phyloP scores from a whole-genome alignment of 2,329 filamentous ascomycete species.

The Colletotrichum agaves region DNA sequence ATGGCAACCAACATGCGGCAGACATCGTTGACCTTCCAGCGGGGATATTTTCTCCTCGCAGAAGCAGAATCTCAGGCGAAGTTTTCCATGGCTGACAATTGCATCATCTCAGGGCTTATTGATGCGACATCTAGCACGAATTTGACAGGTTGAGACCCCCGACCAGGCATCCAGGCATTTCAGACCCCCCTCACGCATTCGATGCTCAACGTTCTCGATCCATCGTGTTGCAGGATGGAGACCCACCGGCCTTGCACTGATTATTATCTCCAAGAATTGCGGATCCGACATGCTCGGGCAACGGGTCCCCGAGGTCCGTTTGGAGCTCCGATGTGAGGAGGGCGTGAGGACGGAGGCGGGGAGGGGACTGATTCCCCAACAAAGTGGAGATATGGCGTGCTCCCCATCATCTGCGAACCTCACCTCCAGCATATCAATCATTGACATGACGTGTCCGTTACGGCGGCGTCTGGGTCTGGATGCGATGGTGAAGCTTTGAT shows the following conservation, averaged over 20 bases:
- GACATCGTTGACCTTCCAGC: neutral
- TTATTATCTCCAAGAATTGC: neutral
- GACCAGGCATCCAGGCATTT: constrained; percentile 1
- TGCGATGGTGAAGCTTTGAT: constrained; percentile 1
- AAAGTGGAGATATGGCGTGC: constrained; percentile 39
- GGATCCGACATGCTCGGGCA: constrained; percentile 2
- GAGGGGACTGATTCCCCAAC: constrained; percentile 30
- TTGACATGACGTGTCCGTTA: neutral
- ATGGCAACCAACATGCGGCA: neutral
- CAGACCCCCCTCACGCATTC: neutral
- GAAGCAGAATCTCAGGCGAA: neutral
- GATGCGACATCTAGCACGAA: constrained; percentile 17
- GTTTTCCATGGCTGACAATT: constrained; percentile 3
- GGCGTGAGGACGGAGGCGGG: neutral
- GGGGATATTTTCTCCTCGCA: neutral
- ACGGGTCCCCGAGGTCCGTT: neutral
- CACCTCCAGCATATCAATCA: constrained; percentile 8
- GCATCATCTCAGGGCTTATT: constrained; percentile 28
- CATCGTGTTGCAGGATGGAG: too few relatives aligned
- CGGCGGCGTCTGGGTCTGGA: neutral
- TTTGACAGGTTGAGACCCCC: constrained; percentile 3
- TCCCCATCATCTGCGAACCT: constrained; percentile 22
- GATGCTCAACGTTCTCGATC: neutral
- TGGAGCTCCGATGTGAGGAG: constrained; percentile 29
- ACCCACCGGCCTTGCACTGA: too few relatives aligned